phyloP scores from a whole-genome alignment of 192 early-diverging fungal genomes.

The Glomus cerebriforme region DNA sequence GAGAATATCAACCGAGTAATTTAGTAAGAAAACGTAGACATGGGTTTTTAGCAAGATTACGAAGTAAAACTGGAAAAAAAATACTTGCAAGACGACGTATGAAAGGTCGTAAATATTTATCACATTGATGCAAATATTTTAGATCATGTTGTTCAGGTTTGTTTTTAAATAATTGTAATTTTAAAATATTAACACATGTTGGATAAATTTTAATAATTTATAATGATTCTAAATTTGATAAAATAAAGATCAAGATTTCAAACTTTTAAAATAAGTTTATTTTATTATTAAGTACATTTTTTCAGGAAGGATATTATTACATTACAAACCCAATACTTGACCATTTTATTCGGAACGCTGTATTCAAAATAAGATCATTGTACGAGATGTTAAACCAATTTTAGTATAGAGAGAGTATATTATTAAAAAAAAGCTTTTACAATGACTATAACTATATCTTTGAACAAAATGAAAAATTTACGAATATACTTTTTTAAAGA shows the following conservation, averaged over 20 bases:
- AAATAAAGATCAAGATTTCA: no score
- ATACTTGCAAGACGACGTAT: conserved; percentile 72
- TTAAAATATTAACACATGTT: not conserved
- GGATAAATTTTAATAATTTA: not conserved
- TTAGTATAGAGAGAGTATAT: no score
- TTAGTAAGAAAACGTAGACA: conserved; percentile 87
- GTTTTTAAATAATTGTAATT: not conserved
- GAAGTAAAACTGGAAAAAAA: conserved; percentile 77
- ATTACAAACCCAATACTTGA: no score
- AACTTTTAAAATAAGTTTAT: no score
- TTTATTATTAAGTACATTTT: no score
- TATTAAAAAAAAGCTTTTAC: no score
- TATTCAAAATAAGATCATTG: no score
- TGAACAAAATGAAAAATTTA: not conserved
- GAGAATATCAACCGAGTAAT: conserved; percentile 92
- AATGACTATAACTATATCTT: not conserved
- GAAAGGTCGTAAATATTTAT: conserved; percentile 88
- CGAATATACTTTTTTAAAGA: not conserved
- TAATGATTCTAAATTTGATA: no score
- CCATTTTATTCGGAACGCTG: no score
- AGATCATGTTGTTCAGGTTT: not conserved
- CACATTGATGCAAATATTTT: conserved; percentile 72
- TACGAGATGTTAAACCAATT: no score
- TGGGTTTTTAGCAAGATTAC: conserved; percentile 85
- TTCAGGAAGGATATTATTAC: no score